Evolutionary conservation across 768 basidiomycete genomes (phyloP).

Genomic region (Epithele typhae): DNA sequence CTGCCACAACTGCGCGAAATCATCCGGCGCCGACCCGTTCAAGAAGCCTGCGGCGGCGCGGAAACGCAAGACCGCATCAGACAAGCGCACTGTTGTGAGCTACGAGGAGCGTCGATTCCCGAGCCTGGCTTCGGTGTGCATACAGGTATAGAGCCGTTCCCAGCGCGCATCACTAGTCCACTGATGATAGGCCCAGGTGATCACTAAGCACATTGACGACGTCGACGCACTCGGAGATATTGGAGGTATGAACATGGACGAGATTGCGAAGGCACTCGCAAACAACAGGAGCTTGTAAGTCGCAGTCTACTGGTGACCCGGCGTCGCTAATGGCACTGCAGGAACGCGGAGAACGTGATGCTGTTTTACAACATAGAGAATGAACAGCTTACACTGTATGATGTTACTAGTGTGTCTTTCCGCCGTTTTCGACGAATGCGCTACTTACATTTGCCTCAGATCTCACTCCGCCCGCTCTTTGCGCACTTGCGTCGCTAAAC

Average conservation of each 20-base stretch:
- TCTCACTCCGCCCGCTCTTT: conserved; percentile 61
- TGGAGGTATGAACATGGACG: conserved; percentile 77
- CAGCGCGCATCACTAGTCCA: not conserved
- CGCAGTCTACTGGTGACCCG: not conserved
- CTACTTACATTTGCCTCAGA: conserved; percentile 36
- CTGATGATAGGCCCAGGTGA: conserved; percentile 46
- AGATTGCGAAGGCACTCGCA: conserved; percentile 77
- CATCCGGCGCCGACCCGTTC: conserved; percentile 77
- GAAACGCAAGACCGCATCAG: conserved; percentile 59
- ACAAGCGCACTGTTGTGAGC: conserved; percentile 62
- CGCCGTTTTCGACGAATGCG: not conserved
- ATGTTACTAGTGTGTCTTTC: conserved; percentile 73
- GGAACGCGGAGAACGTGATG: conserved; percentile 55
- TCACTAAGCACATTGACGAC: conserved; percentile 83
- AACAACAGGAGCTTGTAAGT: conserved; percentile 78
- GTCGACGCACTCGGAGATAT: conserved; percentile 89
- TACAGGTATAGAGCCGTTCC: conserved; percentile 58
- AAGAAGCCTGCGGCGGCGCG: conserved; percentile 65
- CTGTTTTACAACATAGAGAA: conserved; percentile 82
- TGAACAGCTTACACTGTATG: conserved; percentile 69
- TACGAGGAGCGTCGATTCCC: conserved; percentile 71
- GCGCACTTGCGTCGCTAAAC: conserved; percentile 73
- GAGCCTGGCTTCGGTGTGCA: conserved; percentile 74
- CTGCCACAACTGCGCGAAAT: conserved; percentile 81
- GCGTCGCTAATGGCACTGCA: not conserved